phyloP scores from a whole-genome alignment of 805 yeast species.

The Hanseniaspora clermontiae region DNA sequence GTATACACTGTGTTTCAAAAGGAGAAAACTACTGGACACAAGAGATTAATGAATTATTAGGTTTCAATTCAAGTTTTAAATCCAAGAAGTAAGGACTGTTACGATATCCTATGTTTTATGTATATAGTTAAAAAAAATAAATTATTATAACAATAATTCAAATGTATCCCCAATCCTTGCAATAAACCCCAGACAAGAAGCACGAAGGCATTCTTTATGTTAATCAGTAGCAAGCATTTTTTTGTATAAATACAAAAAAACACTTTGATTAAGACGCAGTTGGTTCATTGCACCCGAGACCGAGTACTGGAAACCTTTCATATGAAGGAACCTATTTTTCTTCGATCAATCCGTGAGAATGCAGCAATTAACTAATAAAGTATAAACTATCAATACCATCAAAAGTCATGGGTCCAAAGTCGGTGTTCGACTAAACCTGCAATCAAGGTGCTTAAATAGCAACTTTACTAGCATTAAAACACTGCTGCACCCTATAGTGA shows the following conservation, averaged over 20 bases:
- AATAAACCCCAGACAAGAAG: conserved; percentile 56
- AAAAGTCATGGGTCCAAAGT: conserved; percentile 50
- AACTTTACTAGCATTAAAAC: conserved; percentile 18
- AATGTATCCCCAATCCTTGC: conserved; percentile 37
- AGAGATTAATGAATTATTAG: conserved; percentile 75
- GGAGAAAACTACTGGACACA: conserved; percentile 83
- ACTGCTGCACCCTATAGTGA: conserved; percentile 29
- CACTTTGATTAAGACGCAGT: conserved; percentile 19
- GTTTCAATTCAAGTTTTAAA: conserved; percentile 77
- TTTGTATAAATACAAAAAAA: background rate
- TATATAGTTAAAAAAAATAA: background rate
- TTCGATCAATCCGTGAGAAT: conserved; percentile 33
- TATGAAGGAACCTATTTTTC: conserved; percentile 26
- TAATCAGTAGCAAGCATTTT: conserved; percentile 21
- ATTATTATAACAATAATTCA: background rate
- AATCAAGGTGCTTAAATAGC: conserved; percentile 40
- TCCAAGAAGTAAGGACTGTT: conserved; percentile 20
- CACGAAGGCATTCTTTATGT: conserved; percentile 65
- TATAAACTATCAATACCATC: conserved; percentile 25
- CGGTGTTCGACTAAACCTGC: conserved; percentile 16
- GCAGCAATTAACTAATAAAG: background rate
- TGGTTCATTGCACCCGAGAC: conserved; percentile 69
- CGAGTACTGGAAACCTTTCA: conserved; percentile 27
- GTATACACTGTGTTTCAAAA: conserved; percentile 80
- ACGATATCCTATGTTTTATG: background rate